Evolutionary conservation across 2,329 filamentous ascomycete genomes (phyloP), one percentile per base, ranked within the genome.

Genomic region (Trichoderma lentiforme): DNA sequence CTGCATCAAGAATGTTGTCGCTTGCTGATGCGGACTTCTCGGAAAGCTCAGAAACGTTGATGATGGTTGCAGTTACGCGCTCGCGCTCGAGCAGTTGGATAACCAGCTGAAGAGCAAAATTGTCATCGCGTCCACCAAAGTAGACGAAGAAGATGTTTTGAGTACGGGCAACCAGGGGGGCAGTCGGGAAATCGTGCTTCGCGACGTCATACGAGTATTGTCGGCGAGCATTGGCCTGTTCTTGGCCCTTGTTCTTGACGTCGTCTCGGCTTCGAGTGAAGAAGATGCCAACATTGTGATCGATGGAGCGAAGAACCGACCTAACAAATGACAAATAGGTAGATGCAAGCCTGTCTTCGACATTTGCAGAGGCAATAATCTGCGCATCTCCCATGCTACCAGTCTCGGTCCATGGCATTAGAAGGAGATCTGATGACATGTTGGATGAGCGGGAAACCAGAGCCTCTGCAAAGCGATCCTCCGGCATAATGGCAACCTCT

Each of bases 61-160:
- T 84, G 36, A 98, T 87, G 0, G 93, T 95, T 0, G 91, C 93
- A 0, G 93, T 95, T 30, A 97, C 89, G 57, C 92, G 89, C 4
- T 89, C 87, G 77, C 94, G 96, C 79, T 91, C 90, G 1, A 91
- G 93, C 1, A 99, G 86, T 78, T 98, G 95, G 3, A 98, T 85
- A 3, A 95, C 92, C 28, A 98, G 88, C 1, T 91, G 86, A 0
- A 98, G 86, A 0, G 94, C 95, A 5, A 91, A 89, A 8, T 90
- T 88, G 77, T 98, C 95, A 78, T 99, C 96, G 1, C 86, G 83
- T 9, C 93, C 93, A 21, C 95, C 95, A 72, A 97, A 91, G 82
- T 94, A 98, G 0, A 95, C 92, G 69, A 97, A 85, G 79, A 97
- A 95, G 75, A 98, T 87, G 79, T 95, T 94, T 78, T 97, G 94